These are phyloP conservation scores for Alternaria consortialis DNA, from an alignment of 2,329 filamentous ascomycete genomes.

Conservation along the genomic window DNA sequence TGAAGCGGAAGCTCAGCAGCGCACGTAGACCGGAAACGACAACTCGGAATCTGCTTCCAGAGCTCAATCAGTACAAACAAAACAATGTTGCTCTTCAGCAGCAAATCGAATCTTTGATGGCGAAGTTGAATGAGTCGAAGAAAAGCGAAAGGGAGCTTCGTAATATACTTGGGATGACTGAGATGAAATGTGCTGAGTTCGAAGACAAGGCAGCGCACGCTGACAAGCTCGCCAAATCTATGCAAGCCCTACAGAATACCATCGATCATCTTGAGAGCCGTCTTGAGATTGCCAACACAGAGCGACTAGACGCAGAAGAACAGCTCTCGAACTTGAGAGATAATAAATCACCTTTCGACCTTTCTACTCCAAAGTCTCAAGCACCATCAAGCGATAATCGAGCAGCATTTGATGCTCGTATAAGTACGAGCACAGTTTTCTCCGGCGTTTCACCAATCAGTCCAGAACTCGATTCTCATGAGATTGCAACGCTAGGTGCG, in stretches of 20 bases:
- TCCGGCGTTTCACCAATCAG: constrained; percentile 31
- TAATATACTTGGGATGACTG: constrained; percentile 41
- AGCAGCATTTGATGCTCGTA: constrained; percentile 23
- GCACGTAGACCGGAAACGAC: constrained; percentile 46
- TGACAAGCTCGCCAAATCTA: constrained; percentile 36
- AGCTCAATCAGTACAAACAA: constrained; percentile 51
- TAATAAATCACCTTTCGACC: constrained; percentile 41
- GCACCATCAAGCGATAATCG: not conserved
- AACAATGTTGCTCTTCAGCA: constrained; percentile 47
- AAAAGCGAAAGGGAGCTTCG: constrained; percentile 44
- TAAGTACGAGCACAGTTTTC: constrained; percentile 44
- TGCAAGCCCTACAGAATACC: constrained; percentile 47
- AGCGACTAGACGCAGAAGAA: constrained; percentile 54
- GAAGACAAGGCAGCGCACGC: constrained; percentile 40
- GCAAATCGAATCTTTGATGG: constrained; percentile 51
- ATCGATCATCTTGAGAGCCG: constrained; percentile 52
- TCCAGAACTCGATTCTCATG: constrained; percentile 24
- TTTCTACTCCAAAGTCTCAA: constrained; percentile 17
- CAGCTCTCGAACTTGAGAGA: constrained; percentile 44
- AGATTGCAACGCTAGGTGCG: constrained; percentile 34
- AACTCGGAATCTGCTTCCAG: constrained; percentile 46
- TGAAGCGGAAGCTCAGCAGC: constrained; percentile 51
- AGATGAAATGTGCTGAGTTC: constrained; percentile 42
- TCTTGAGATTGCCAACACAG: constrained; percentile 52
- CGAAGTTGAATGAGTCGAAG: constrained; percentile 52